Evolutionary conservation across 1,284 basidiomycete genomes (phyloP).

Genomic region (Porogramme epimiltina): DNA sequence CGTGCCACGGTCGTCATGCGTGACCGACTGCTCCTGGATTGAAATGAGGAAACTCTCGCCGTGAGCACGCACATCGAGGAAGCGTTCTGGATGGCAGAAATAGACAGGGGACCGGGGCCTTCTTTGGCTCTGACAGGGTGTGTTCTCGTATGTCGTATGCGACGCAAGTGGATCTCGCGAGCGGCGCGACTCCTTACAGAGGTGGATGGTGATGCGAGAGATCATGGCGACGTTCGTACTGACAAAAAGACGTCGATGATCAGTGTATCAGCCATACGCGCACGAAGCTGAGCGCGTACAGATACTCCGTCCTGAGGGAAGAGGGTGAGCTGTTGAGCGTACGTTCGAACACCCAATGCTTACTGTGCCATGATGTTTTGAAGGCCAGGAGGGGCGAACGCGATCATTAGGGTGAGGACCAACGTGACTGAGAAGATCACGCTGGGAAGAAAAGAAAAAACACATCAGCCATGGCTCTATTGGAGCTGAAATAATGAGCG

Average conservation of each 20-base stretch:
- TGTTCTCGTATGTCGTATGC: background rate
- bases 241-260: no score
- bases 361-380: conserved; percentile 60
- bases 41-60: background rate
- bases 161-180: background rate
- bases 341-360: no score
- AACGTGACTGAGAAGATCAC: conserved; percentile 55
- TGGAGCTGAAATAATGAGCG: background rate
- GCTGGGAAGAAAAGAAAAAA: conserved; percentile 28
- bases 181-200: conserved; percentile 27
- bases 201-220: conserved; percentile 51
- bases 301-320: conserved; percentile 51
- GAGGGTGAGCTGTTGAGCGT: no score
- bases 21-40: background rate
- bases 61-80: no score
- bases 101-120: background rate
- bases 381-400: conserved; percentile 41
- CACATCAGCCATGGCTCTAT: background rate
- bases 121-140: background rate
- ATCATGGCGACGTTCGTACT: conserved; percentile 49
- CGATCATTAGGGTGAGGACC: conserved; percentile 54
- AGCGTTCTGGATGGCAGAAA: background rate
- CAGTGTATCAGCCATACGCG: background rate
- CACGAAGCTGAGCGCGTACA: conserved; percentile 36
- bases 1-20: conserved; percentile 32